phyloP scores from a whole-genome alignment of 1,284 basidiomycete genomes.

The Trametes pubescens region DNA sequence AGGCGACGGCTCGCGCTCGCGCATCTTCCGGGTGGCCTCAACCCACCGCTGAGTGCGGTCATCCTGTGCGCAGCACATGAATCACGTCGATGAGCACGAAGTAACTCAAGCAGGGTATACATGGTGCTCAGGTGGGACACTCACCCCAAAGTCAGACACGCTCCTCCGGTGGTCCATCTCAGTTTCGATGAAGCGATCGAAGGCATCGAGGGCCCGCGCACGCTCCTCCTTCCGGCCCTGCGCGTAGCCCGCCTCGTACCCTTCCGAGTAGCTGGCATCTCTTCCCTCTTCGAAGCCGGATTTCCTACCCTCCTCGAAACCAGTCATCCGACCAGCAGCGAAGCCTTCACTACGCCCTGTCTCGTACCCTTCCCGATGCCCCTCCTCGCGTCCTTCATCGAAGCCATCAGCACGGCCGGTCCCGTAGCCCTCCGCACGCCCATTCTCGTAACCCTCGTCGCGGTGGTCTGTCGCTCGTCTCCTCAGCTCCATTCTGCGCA shows the following conservation, averaged over 20 bases:
- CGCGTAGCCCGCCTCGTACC: slow-evolving; percentile 52
- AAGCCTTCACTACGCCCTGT: slow-evolving; percentile 55
- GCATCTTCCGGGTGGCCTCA: slow-evolving; percentile 36
- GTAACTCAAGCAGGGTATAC: slow-evolving; percentile 4
- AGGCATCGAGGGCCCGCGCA: slow-evolving; percentile 57
- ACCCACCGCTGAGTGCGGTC: slow-evolving; percentile 43
- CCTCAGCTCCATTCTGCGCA: slow-evolving; percentile 46
- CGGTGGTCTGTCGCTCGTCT: slow-evolving; percentile 52
- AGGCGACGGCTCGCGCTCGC: slow-evolving; percentile 32
- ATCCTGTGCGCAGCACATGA: slow-evolving; percentile 23
- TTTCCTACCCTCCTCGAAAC: slow-evolving; percentile 48
- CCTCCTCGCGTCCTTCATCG: slow-evolving; percentile 48
- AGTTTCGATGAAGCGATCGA: slow-evolving; percentile 59
- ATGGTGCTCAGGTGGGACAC: neutral
- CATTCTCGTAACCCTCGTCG: slow-evolving; percentile 53
- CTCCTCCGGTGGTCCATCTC: slow-evolving; percentile 47
- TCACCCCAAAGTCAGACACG: slow-evolving; percentile 40
- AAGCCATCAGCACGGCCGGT: slow-evolving; percentile 40
- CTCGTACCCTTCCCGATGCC: slow-evolving; percentile 55
- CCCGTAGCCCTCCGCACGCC: slow-evolving; percentile 48
- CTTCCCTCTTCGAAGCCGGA: slow-evolving; percentile 50
- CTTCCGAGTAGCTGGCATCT: slow-evolving; percentile 50
- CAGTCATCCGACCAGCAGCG: slow-evolving; percentile 51
- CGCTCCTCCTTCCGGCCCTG: slow-evolving; percentile 58
- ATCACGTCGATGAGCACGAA: neutral